A percentile compares a stretch with the other conserved stretches of the same genome.
phyloP scores from a whole-genome alignment of 352 stramenopile genomes.

The Globisporangium polare region DNA sequence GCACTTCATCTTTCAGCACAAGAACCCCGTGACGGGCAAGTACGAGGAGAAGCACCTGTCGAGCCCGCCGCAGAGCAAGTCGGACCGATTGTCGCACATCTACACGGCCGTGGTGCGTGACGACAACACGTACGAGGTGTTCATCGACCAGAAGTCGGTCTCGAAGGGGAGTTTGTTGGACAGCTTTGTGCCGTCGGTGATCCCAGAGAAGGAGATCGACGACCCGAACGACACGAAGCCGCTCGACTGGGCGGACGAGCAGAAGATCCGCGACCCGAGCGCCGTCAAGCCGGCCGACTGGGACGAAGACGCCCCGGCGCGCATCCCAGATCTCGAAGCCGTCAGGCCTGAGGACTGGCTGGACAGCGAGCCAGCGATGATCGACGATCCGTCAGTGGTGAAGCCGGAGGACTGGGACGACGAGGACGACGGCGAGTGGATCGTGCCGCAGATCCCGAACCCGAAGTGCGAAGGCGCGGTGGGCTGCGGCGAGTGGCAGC shows the following conservation, averaged over 20 bases:
- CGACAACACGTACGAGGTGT: slow-evolving; percentile 91
- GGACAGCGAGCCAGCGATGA: slow-evolving; percentile 75
- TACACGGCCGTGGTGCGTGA: slow-evolving; percentile 92
- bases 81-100: slow-evolving; percentile 85
- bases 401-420: slow-evolving; percentile 95
- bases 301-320: slow-evolving; percentile 89
- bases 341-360: slow-evolving; percentile 90
- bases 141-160: slow-evolving; percentile 85
- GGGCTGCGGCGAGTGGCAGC: slow-evolving; percentile 91
- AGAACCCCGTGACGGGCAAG: slow-evolving; percentile 88
- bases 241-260: slow-evolving; percentile 89
- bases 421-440: slow-evolving; percentile 89
- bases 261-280: slow-evolving; percentile 85
- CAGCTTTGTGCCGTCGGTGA: slow-evolving; percentile 82
- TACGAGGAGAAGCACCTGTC: slow-evolving; percentile 95
- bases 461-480: slow-evolving; percentile 77
- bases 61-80: slow-evolving; percentile 70
- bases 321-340: slow-evolving; percentile 81
- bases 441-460: slow-evolving; percentile 88
- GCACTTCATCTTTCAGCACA: slow-evolving; percentile 94
- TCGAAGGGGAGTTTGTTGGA: slow-evolving; percentile 80
- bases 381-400: slow-evolving; percentile 69
- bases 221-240: slow-evolving; percentile 91
- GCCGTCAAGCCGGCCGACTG: slow-evolving; percentile 90
- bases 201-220: slow-evolving; percentile 90